A percentile compares a stretch with the other conserved stretches of the same genome.
Conservation (phyloP, 176 grass and related monocot species). For the Alopecurus myosuroides region DNA sequence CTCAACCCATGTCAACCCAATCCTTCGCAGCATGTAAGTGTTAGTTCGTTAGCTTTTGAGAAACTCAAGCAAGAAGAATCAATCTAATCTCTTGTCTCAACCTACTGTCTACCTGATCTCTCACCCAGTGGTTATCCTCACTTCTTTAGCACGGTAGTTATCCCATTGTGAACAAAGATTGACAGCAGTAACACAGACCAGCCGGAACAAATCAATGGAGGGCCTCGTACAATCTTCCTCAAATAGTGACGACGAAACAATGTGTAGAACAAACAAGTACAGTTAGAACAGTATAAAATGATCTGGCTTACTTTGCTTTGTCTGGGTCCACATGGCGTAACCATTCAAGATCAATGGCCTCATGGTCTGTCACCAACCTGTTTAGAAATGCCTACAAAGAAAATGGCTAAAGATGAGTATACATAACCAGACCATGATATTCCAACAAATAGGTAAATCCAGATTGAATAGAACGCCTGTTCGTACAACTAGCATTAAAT, state of each 20-base stretch:
- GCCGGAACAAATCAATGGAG: not conserved
- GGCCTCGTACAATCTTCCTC: not conserved
- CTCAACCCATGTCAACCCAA: not conserved
- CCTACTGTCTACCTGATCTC: not conserved
- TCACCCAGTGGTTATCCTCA: not conserved
- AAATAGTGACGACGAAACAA: not conserved
- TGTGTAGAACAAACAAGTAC: not conserved
- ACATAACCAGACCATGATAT: not conserved
- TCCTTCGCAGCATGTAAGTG: not conserved
- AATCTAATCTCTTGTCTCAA: not conserved
- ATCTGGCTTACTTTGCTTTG: slow-evolving; percentile 71
- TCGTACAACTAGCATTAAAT: not conserved
- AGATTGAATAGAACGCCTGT: not conserved
- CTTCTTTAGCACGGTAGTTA: not conserved
- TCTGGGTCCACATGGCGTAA: slow-evolving; percentile 58
- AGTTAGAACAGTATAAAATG: not conserved
- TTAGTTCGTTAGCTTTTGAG: not conserved
- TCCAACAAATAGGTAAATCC: slow-evolving; percentile 11
- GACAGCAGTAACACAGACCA: not conserved
- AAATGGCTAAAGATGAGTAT: slow-evolving; percentile 19
- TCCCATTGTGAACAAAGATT: not conserved
- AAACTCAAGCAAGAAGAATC: not conserved
- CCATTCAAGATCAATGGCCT: slow-evolving; percentile 73
- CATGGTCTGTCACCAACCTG: slow-evolving; percentile 70
- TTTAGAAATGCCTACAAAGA: slow-evolving; percentile 54